Evolutionary conservation across 75 land plant species (phyloP).

Genomic region (Selaginella tamariscina): DNA sequence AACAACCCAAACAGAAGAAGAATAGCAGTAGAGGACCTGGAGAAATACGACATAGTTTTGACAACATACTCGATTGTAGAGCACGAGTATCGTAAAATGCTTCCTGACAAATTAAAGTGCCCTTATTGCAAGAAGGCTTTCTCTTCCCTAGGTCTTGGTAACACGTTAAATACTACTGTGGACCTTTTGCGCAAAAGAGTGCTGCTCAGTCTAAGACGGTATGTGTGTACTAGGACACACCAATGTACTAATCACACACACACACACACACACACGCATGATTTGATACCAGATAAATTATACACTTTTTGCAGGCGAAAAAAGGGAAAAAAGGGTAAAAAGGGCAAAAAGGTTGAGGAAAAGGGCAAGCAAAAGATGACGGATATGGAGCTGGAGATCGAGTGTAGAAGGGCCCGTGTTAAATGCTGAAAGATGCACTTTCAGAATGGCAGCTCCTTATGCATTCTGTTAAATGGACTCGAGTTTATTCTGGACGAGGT

Average conservation of each 20-base stretch:
- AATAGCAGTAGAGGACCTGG: conserved; percentile 29
- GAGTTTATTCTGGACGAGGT: conserved; percentile 90
- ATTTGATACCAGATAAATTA: too few species aligned
- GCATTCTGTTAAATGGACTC: conserved; percentile 74
- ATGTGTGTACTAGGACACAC: too few species aligned
- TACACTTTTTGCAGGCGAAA: too few species aligned
- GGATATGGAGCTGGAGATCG: background rate
- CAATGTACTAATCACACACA: too few species aligned
- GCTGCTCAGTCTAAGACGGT: conserved; percentile 60
- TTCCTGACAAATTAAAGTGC: conserved; percentile 57
- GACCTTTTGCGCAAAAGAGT: conserved; percentile 56
- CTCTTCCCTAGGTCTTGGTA: conserved; percentile 27
- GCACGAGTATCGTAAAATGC: conserved; percentile 48
- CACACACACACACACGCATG: too few species aligned
- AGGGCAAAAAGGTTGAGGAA: background rate
- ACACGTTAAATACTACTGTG: conserved; percentile 60
- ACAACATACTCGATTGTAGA: conserved; percentile 74
- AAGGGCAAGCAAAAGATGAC: background rate
- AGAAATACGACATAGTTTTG: conserved; percentile 61
- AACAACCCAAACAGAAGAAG: conserved; percentile 34
- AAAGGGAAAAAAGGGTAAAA: background rate
- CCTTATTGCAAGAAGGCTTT: conserved; percentile 42
- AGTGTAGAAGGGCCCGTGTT: conserved; percentile 5
- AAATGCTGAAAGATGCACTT: background rate
- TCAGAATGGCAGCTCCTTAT: conserved; percentile 40